phyloP scores from a whole-genome alignment of 805 yeast species.

The Komagataella phaffii region DNA sequence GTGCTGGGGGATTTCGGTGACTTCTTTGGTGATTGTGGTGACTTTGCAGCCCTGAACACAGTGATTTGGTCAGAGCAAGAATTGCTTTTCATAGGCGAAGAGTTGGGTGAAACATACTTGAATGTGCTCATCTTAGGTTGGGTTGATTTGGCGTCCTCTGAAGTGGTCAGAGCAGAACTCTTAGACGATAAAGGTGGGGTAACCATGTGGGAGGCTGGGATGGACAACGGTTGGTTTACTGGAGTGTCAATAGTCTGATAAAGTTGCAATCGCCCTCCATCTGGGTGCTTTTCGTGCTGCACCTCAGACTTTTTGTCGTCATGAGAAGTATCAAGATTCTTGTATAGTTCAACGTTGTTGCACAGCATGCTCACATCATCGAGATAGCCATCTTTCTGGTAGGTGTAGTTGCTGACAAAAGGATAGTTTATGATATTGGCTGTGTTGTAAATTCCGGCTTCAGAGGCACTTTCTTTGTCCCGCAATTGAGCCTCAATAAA shows the following conservation, averaged over 20 bases:
- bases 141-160: neutral
- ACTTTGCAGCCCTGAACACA: neutral
- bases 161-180: neutral
- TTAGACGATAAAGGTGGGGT: conserved; percentile 3
- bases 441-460: conserved; percentile 2
- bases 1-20: conserved; percentile 7
- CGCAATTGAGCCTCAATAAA: conserved; percentile 13
- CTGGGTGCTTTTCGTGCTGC: conserved; percentile 8
- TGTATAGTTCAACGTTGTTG: conserved; percentile 33
- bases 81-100: neutral
- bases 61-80: neutral
- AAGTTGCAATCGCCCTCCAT: conserved; percentile 1
- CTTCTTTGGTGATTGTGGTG: neutral
- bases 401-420: conserved; percentile 37
- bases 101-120: neutral
- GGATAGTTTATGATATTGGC: conserved; percentile 28
- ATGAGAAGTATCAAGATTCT: conserved; percentile 10
- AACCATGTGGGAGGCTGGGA: neutral
- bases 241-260: neutral
- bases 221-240: neutral
- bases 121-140: neutral
- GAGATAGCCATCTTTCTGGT: conserved; percentile 32
- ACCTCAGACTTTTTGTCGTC: conserved; percentile 5
- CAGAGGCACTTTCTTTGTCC: conserved; percentile 2
- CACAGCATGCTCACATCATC: conserved; percentile 35